Base-by-base conservation (phyloP, 768 basidiomycete species). In the Pulveroboletus sp. region DNA sequence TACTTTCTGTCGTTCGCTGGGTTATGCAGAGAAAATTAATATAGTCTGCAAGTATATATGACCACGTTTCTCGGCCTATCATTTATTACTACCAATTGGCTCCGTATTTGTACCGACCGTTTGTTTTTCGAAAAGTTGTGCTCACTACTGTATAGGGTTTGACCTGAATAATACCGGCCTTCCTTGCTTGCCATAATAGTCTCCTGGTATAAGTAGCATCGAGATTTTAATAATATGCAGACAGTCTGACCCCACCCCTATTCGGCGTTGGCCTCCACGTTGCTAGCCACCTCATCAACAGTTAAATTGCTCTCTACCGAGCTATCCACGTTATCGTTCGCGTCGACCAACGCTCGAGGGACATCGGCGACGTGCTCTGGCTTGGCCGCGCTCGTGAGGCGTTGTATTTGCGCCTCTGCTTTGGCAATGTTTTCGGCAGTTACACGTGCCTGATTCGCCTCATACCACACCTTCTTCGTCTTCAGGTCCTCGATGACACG, bases 391-490 rank as follows among this genome's bases (percentile, higher is more conserved):
- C 61, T 71, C 35, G 69, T 75, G 48, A 91, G 74, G 44, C 80
- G 80, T 57, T 77, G 71, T 63, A 93, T 88, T 56, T 86, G 80
- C 13, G 76, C 78, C 66, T 92, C 86, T 11, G 86, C 91, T 70
- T 87, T 87, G 35, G 83, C 80, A 44, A 93, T 73, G 58, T 89
- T 89, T 62, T 89, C 88, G 5, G 80, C 78, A 2, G 90, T 92
- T 55, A 79, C 80, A 21, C 81, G 82, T 26, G 79, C 80, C 69
- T 94, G 93, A 71, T 98, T 98, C 30, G 89, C 94, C 66, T 87
- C 83, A 62, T 83, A 96, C 93, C 93, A 98, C 21, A 84, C 77
- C 73, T 93, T 93, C 79, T 98, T 99, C 44, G 82, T 89, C 69
- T 87, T 87, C 50, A 99, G 77, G 66, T 96, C 90, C 62, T 90